Evolutionary conservation across 805 yeast genomes (phyloP).

Genomic region (Candida easanensis): DNA sequence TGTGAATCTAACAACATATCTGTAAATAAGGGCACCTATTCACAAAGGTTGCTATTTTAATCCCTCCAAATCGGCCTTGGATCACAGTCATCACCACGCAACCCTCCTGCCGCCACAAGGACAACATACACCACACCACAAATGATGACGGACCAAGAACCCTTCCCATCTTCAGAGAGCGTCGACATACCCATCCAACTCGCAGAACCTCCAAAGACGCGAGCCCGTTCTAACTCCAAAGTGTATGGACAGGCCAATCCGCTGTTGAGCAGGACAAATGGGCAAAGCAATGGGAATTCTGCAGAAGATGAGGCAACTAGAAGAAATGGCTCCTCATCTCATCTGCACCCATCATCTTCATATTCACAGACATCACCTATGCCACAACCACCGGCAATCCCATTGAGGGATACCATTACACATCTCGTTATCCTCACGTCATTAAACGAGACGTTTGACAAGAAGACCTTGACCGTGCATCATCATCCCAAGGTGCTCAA

Average conservation of each 20-base stretch:
- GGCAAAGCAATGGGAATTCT: not conserved
- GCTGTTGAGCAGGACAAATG: not conserved
- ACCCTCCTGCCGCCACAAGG: too few relatives aligned
- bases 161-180: not conserved
- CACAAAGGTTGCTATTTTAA: too few relatives aligned
- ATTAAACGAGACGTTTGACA: conserved; percentile 76
- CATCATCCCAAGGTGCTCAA: conserved; percentile 77
- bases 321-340: not conserved
- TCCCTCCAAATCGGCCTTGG: too few relatives aligned
- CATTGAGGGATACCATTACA: conserved; percentile 29
- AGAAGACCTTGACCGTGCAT: conserved; percentile 78
- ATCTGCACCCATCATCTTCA: not conserved
- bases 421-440: conserved; percentile 73
- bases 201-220: not conserved
- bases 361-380: not conserved
- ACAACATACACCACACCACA: not conserved
- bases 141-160: not conserved
- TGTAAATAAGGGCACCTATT: too few relatives aligned
- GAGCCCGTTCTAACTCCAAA: not conserved
- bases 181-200: not conserved
- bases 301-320: not conserved
- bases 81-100: too few relatives aligned
- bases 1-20: too few relatives aligned
- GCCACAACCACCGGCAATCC: not conserved
- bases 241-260: not conserved